Evolutionary conservation across 352 stramenopile genomes (phyloP).

Genomic region (Peronospora belbahrii): DNA sequence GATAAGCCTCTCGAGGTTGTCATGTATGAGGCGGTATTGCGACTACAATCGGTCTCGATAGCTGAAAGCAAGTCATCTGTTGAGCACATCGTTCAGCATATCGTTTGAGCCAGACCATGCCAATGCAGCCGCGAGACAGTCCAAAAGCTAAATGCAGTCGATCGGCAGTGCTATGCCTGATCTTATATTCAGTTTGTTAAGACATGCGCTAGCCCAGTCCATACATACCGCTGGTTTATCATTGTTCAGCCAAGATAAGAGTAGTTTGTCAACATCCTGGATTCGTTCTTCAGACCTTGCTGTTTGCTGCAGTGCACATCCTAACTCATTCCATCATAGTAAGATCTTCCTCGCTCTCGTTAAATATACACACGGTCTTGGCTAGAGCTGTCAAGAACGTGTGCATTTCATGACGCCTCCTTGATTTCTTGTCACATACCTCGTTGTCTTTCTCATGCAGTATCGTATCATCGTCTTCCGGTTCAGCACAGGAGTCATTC

Average conservation of each 20-base stretch:
- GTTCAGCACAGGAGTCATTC: constrained; percentile 5
- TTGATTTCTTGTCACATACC: not conserved
- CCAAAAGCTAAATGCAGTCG: no score
- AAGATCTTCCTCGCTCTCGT: constrained; percentile 11
- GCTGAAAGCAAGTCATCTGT: constrained; percentile 10
- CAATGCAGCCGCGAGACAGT: no score
- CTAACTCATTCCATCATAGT: constrained; percentile 19
- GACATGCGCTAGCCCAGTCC: no score
- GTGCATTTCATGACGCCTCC: not conserved
- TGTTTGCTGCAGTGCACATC: no score
- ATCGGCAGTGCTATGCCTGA: no score
- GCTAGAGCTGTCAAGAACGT: constrained; percentile 18
- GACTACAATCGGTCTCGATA: constrained; percentile 1
- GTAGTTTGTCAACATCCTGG: no score
- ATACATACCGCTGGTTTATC: no score
- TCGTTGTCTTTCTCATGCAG: constrained; percentile 2
- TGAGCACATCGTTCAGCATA: no score
- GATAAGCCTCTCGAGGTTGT: constrained; percentile 21
- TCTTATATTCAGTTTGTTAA: no score
- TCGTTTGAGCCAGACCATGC: no score
- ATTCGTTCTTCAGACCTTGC: no score
- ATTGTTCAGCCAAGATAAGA: no score
- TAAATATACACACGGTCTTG: constrained; percentile 20
- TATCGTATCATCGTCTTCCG: constrained; percentile 15
- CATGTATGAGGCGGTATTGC: constrained; percentile 15